Conservation (phyloP, 331 rosid species). For the Stylosanthes scabra region DNA sequence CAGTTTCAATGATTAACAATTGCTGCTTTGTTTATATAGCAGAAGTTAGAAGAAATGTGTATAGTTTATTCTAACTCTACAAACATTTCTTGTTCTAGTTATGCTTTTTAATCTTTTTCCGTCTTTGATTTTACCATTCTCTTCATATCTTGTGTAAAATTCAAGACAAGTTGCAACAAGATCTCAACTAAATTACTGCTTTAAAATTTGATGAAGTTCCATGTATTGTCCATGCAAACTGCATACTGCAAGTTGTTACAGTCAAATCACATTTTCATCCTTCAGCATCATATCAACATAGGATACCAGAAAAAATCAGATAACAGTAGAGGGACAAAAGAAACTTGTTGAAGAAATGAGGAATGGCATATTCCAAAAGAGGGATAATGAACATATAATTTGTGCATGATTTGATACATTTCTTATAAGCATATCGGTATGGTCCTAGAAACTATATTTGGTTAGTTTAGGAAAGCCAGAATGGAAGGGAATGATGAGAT, state of each 20-base stretch:
- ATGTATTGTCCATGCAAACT: constrained; percentile 5
- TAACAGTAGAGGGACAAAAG: constrained; percentile 9
- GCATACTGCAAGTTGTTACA: not conserved
- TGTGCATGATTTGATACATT: constrained; percentile 27
- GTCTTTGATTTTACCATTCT: not conserved
- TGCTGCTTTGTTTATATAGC: constrained; percentile 30
- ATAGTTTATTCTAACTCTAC: constrained; percentile 5
- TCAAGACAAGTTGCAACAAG: no score
- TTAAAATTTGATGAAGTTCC: not conserved
- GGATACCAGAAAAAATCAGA: not conserved
- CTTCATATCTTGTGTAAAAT: constrained; percentile 31
- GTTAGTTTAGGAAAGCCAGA: constrained; percentile 2
- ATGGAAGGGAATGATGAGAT: constrained; percentile 9
- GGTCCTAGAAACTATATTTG: constrained; percentile 28
- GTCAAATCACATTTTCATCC: no score
- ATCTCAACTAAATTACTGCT: constrained; percentile 3
- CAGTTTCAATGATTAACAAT: constrained; percentile 47
- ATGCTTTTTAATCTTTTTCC: constrained; percentile 19
- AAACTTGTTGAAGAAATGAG: constrained; percentile 7
- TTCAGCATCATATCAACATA: no score
- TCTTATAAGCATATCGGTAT: constrained; percentile 32
- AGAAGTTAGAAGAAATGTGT: constrained; percentile 44
- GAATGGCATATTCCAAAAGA: constrained; percentile 31
- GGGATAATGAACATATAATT: not conserved
- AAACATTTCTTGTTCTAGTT: constrained; percentile 15